These are phyloP conservation scores for Candida pseudoglaebosa DNA, from an alignment of 805 yeast genomes.

Conservation along the genomic window DNA sequence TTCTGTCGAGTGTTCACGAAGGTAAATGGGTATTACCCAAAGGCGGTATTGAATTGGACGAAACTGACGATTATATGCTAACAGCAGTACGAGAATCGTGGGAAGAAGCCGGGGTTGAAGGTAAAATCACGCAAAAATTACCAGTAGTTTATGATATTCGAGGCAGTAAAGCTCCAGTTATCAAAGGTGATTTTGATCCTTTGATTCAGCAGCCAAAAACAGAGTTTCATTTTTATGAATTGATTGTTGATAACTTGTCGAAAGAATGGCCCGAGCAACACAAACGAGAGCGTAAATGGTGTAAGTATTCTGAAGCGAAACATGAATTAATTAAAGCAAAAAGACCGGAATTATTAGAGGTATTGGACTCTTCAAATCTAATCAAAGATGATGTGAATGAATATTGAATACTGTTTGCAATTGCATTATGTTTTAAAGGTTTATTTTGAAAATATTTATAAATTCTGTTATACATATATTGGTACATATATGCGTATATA, in stretches of 20 bases:
- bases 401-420: no score
- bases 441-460: no score
- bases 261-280: conserved; percentile 73
- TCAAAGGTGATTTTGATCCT: conserved; percentile 31
- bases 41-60: conserved; percentile 93
- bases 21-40: conserved; percentile 88
- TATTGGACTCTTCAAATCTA: conserved; percentile 42
- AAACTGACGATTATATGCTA: conserved; percentile 41
- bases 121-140: conserved; percentile 50
- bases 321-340: conserved; percentile 53
- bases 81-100: conserved; percentile 88
- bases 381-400: conserved; percentile 9
- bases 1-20: conserved; percentile 66
- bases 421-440: no score
- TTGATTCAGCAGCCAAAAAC: conserved; percentile 56
- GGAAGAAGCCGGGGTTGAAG: conserved; percentile 95
- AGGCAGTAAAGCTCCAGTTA: conserved; percentile 36
- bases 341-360: conserved; percentile 65
- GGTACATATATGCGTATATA: no score
- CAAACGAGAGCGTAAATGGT: conserved; percentile 70
- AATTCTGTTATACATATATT: no score
- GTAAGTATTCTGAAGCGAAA: conserved; percentile 61
- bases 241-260: conserved; percentile 54
- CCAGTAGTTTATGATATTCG: conserved; percentile 64
- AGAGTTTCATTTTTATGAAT: conserved; percentile 86